Percentiles rank a stretch among this genome's conserved stretches.
These are phyloP conservation scores for Sugiyamaella novakii DNA, from an alignment of 1,139 yeast species.

Conservation along the genomic window DNA sequence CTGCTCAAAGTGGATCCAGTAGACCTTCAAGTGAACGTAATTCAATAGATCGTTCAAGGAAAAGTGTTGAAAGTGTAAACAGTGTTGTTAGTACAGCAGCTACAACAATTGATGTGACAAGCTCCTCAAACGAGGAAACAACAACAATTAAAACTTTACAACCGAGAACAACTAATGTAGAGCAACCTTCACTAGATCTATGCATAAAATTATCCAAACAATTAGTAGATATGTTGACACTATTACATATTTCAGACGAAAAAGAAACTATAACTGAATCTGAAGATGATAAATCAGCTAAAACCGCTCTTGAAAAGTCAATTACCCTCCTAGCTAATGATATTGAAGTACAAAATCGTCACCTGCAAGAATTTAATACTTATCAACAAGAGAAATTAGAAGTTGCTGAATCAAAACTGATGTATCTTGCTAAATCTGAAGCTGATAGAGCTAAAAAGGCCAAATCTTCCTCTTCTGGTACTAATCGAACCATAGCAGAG, in stretches of 20 bases:
- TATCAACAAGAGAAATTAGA: conserved; percentile 30
- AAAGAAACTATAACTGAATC: conserved; percentile 11
- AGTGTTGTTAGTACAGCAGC: conserved; percentile 2
- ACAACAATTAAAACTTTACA: conserved; percentile 11
- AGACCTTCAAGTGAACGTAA: conserved; percentile 12
- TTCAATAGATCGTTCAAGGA: conserved; percentile 13
- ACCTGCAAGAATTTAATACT: conserved; percentile 20
- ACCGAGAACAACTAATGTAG: conserved; percentile 8
- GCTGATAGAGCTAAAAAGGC: conserved; percentile 33
- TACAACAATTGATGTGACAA: not conserved
- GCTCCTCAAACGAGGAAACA: not conserved
- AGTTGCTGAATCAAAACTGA: conserved; percentile 35
- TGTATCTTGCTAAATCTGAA: conserved; percentile 34
- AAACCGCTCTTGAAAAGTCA: conserved; percentile 11
- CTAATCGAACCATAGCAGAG: conserved; percentile 42
- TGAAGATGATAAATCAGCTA: not conserved
- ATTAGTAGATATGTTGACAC: conserved; percentile 21
- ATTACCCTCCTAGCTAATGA: conserved; percentile 18
- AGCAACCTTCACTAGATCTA: conserved; percentile 23
- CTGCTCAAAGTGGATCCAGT: conserved; percentile 9
- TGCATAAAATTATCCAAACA: conserved; percentile 21
- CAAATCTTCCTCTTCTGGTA: conserved; percentile 28
- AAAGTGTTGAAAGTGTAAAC: conserved; percentile 10
- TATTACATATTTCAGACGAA: not conserved
- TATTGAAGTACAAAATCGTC: conserved; percentile 25